Evolutionary conservation across 23 red algal species (phyloP).

Genomic region (Gracilaria domingensis): DNA sequence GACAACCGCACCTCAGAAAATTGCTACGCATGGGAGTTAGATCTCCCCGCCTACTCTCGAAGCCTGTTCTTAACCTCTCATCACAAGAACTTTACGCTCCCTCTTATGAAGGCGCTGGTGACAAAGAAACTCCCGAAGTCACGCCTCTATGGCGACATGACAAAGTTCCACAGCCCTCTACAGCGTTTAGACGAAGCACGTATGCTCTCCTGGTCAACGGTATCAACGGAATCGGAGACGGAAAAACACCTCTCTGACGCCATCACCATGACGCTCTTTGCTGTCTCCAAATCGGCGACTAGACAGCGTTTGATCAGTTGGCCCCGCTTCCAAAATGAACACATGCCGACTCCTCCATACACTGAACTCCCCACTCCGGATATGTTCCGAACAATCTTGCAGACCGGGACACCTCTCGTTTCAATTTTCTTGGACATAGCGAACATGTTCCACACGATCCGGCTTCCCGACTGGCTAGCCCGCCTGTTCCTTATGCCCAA

Average conservation of each 20-base stretch:
- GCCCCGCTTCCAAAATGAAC: constrained; percentile 10
- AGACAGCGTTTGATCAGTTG: constrained; percentile 16
- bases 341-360: constrained; percentile 16
- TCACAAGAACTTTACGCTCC: not conserved
- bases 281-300: not conserved
- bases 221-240: not conserved
- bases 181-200: not conserved
- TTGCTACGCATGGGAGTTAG: no score
- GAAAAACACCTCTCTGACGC: not conserved
- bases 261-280: constrained; percentile 12
- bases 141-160: not conserved
- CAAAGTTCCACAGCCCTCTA: not conserved
- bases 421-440: constrained; percentile 25
- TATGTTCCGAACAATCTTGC: constrained; percentile 1
- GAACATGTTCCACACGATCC: constrained; percentile 46
- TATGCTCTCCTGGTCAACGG: not conserved
- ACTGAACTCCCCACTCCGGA: not conserved
- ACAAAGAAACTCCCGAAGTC: not conserved
- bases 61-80: no score
- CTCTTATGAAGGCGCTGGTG: not conserved
- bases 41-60: no score
- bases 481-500: not conserved
- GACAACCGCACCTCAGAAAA: no score
- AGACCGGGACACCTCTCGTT: not conserved
- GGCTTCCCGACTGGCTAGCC: constrained; percentile 6